phyloP scores from a whole-genome alignment of 345 rosid species.

The Boechera stricta region DNA sequence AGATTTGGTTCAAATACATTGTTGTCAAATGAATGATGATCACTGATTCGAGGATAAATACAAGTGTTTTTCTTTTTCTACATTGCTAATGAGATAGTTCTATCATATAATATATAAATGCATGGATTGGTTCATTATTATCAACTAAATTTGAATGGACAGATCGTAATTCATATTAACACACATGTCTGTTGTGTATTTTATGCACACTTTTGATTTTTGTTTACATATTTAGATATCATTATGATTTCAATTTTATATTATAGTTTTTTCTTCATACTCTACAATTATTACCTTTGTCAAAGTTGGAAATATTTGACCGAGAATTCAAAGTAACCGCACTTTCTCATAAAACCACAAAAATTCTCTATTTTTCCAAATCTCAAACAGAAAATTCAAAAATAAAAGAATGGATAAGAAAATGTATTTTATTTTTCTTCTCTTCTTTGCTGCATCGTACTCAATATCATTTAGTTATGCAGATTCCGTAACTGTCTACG shows the following conservation, averaged over 20 bases:
- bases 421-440: conserved; percentile 11
- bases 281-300: background rate
- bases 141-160: background rate
- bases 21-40: background rate
- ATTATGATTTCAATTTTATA: conserved; percentile 9
- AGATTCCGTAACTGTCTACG: conserved; percentile 12
- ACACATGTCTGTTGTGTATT: background rate
- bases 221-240: background rate
- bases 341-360: conserved; percentile 5
- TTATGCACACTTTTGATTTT: background rate
- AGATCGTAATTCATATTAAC: background rate
- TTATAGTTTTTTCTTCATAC: background rate
- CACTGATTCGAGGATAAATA: background rate
- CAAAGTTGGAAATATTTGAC: conserved; percentile 22
- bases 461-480: conserved; percentile 11
- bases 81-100: background rate
- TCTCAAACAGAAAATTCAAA: conserved; percentile 12
- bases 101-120: too few species aligned
- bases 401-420: background rate
- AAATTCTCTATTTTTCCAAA: conserved; percentile 2
- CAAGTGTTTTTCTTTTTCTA: background rate
- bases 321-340: conserved; percentile 2
- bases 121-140: background rate
- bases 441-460: conserved; percentile 24
- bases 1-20: conserved; percentile 1